phyloP scores from a whole-genome alignment of 106 monocot genomes.

The Dioscorea dumetorum region DNA sequence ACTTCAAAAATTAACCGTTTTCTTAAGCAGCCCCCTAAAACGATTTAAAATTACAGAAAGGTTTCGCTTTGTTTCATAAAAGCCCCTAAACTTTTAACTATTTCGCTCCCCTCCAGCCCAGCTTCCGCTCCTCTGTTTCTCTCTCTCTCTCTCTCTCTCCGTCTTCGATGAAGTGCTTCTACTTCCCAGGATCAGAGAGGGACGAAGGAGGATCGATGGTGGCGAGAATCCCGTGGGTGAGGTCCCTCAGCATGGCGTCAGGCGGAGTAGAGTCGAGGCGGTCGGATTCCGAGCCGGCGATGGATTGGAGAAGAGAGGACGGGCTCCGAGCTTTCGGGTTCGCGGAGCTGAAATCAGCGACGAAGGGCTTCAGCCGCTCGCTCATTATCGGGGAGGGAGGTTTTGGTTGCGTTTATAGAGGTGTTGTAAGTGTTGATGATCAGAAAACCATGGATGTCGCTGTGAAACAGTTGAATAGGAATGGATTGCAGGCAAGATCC shows the following conservation, averaged over 20 bases:
- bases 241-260: constrained; percentile 23
- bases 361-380: constrained; percentile 45
- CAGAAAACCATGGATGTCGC: constrained; percentile 38
- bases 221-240: constrained; percentile 13
- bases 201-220: background rate
- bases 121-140: background rate
- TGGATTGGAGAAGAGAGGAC: constrained; percentile 2
- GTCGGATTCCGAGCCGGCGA: background rate
- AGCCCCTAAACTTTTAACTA: no score
- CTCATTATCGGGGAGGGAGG: constrained; percentile 59
- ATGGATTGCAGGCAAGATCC: constrained; percentile 47
- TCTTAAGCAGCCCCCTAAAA: no score
- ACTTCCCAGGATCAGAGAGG: constrained; percentile 7
- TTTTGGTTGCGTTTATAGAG: constrained; percentile 57
- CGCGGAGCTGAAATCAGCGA: constrained; percentile 49
- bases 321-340: constrained; percentile 40
- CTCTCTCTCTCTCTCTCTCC: background rate
- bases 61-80: no score
- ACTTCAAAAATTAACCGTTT: no score
- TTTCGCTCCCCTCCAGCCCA: no score
- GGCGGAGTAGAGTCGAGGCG: background rate
- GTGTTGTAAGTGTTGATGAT: constrained; percentile 9
- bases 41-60: no score
- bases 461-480: constrained; percentile 50
- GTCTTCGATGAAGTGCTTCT: constrained; percentile 24